Percentiles rank a stretch among this genome's conserved stretches.
These are phyloP conservation scores for Astragalus glycyphyllos DNA, from an alignment of 306 rosid species.

Conservation along the genomic window DNA sequence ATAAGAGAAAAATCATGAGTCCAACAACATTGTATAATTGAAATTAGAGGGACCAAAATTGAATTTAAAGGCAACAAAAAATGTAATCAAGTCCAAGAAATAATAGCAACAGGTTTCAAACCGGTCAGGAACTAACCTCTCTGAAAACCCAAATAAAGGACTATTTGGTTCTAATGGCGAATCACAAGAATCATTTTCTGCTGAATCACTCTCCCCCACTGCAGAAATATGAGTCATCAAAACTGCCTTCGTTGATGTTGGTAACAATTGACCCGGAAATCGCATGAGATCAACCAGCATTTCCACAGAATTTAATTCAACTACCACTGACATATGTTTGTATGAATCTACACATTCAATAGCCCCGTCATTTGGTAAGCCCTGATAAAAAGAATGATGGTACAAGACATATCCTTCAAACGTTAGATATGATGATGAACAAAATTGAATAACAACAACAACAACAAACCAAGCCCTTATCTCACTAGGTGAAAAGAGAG, in stretches of 20 bases:
- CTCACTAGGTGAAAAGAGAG: slow-evolving; percentile 21
- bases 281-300: slow-evolving; percentile 96
- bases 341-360: slow-evolving; percentile 81
- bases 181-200: slow-evolving; percentile 99
- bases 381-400: slow-evolving; percentile 58
- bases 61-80: slow-evolving; percentile 30
- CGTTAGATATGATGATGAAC: slow-evolving; percentile 33
- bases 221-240: slow-evolving; percentile 89
- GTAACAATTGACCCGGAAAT: slow-evolving; percentile 88
- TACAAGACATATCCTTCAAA: slow-evolving; percentile 40
- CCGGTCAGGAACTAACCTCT: slow-evolving; percentile 75
- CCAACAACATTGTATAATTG: slow-evolving; percentile 14
- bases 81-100: slow-evolving; percentile 32
- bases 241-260: slow-evolving; percentile 82
- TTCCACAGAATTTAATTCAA: slow-evolving; percentile 84
- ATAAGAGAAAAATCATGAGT: too few species aligned
- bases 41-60: slow-evolving; percentile 19
- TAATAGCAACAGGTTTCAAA: slow-evolving; percentile 38
- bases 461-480: slow-evolving; percentile 37
- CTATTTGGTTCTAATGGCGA: slow-evolving; percentile 99
- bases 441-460: slow-evolving; percentile 38
- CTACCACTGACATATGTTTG: slow-evolving; percentile 88
- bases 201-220: slow-evolving; percentile 99
- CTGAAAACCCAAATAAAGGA: slow-evolving; percentile 91
- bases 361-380: slow-evolving; percentile 85